Evolutionary conservation across 441 rosid species (phyloP), one percentile per base, ranked within the genome.

Genomic region (Erodium moschatum): DNA sequence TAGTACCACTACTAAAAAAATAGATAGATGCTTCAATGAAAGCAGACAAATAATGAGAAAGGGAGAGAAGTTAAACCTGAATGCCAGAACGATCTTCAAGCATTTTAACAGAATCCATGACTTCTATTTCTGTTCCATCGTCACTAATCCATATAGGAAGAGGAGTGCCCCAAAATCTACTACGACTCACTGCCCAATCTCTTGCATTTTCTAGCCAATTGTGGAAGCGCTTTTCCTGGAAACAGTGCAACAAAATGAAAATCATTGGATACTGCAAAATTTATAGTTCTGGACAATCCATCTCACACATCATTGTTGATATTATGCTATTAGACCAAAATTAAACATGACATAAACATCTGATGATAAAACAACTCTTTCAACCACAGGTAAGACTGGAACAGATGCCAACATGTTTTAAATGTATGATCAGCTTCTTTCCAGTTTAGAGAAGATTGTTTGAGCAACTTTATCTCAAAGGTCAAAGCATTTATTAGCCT

Each of bases 111-210:
- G 97, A 95, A 75, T 90, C 94, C 82, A 95, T 81, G 60, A 95
- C 96, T 56, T 80, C 65, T 33, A 86, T 65, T 86, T 92, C 97
- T 75, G 83, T 83, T 24, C 86, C 92, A 77, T 92, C 99, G 72
- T 86, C 92, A 75, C 96, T 90, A 31, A 80, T 82, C 99, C 99
- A 95, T 27, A 92, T 67, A 4, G 98, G 98, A 69, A 95, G 91
- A 75, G 99, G 99, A 67, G 99, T 92, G 44, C 98, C 99, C 98
- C 97, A 96, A 79, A 92, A 96, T 73, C 98, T 82, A 83, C 96
- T 96, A 76, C 98, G 81, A 80, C 99, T 96, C 42, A 96, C 76
- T 24, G 98, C 98, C 99, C 99, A 96, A 80, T 92, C 99, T 78
- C 96, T 81, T 60, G 97, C 99, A 85, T 92, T 92, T 78, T 96